These are phyloP conservation scores for Glycine latifolia DNA, from an alignment of 306 rosid genomes.

Conservation along the genomic window DNA sequence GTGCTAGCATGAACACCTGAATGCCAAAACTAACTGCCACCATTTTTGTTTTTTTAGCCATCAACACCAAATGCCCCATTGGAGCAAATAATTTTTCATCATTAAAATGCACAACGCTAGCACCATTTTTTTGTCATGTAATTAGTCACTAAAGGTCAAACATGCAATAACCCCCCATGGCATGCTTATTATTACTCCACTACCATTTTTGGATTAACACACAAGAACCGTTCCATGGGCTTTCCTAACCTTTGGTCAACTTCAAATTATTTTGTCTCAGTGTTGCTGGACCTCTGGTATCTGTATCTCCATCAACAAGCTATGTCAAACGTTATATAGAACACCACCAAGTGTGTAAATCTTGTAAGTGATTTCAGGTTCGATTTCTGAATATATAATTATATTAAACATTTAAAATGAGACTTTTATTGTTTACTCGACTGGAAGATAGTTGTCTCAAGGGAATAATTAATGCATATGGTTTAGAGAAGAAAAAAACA, in stretches of 20 bases:
- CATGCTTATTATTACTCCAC: slow-evolving; percentile 30
- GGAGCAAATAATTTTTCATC: slow-evolving; percentile 60
- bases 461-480: no score
- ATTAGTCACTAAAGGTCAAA: slow-evolving; percentile 55
- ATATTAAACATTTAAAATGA: no score
- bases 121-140: slow-evolving; percentile 60
- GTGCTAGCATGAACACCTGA: slow-evolving; percentile 60
- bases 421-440: no score
- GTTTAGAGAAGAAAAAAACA: no score
- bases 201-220: slow-evolving; percentile 24
- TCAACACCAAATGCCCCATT: slow-evolving; percentile 49
- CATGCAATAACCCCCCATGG: slow-evolving; percentile 48
- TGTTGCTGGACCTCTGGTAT: neutral
- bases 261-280: slow-evolving; percentile 44
- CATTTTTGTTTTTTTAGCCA: neutral
- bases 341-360: neutral
- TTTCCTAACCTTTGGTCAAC: slow-evolving; percentile 42
- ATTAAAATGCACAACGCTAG: slow-evolving; percentile 51
- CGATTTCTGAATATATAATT: no score
- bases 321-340: neutral
- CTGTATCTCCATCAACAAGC: neutral
- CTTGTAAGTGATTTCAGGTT: no score
- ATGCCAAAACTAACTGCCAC: slow-evolving; percentile 46
- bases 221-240: slow-evolving; percentile 24
- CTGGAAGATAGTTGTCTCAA: no score